Evolutionary conservation across 1,139 yeast species (phyloP), one percentile per base, ranked within the genome.

Genomic region (Yamadazyma spencermartinsiae): DNA sequence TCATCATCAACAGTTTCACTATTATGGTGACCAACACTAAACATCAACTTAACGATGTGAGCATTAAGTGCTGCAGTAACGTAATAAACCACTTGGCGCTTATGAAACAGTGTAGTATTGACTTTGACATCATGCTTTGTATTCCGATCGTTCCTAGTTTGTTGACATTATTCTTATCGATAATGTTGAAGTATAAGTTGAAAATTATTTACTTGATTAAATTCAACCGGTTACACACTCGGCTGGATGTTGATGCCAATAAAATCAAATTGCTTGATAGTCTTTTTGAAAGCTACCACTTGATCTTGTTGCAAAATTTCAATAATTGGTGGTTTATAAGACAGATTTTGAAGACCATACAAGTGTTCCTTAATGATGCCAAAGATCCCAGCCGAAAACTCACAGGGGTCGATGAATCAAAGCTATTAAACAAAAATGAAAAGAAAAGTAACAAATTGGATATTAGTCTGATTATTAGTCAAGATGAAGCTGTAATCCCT

Each of bases 241-340:
- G 52, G 31, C 18, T 17, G 7, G 52, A 48, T 29, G 29, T 48
- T 5, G 37, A 15, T 18, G 16, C 29, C 2, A 33, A 33, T 8
- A 40, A 33, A 16, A 39, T 46, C 2, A 26, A 27, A 8, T 4
- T 11, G 16, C 31, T 49, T 12, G 33, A 39, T 14, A 14, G 24
- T 6, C 35, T 46, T 1, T 44, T 41, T 19, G 38, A 42, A 2
- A 42, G 37, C 1, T 50, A 40, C 24, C 37, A 45, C 19, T 26
- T 27, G 9, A 43, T 43, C 13, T 32, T 51, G 16, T 31, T 38
- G 8, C 32, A 31, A 18, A 38, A 45, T 11, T 45, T 50, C 15
- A 33, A 37, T 3, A 49, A 41, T 19, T 57, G 61, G 61, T 53
- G 54, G 54, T 56, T 55, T 36, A 45, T 55, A 4, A 40, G 37